Evolutionary conservation across 768 basidiomycete genomes (phyloP).

Genomic region (Naganishia vishniacii): DNA sequence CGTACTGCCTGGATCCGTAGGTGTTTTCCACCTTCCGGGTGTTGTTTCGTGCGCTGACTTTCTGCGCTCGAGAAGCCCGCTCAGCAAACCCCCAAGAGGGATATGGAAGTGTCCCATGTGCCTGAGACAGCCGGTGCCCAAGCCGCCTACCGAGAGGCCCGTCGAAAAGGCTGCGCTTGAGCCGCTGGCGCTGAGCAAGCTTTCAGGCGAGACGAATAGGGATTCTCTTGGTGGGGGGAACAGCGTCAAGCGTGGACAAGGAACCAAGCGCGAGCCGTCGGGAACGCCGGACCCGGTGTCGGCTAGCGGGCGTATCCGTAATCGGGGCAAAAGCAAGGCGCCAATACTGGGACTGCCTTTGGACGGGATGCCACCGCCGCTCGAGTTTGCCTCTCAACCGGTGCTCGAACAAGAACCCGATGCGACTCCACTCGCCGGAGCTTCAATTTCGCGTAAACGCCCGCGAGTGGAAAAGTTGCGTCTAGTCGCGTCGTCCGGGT

Average conservation of each 20-base stretch:
- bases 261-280: no score
- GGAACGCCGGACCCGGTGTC: background rate
- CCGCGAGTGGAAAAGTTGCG: constrained; percentile 9
- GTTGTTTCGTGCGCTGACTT: no score
- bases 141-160: constrained; percentile 2
- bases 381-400: no score
- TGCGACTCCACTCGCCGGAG: no score
- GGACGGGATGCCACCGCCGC: no score
- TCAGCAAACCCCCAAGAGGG: constrained; percentile 61
- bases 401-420: no score
- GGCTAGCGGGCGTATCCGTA: background rate
- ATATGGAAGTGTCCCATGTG: constrained; percentile 48
- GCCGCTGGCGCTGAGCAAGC: no score
- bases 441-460: no score
- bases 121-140: constrained; percentile 5
- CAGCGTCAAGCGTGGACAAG: no score
- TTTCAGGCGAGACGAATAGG: constrained; percentile 31
- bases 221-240: no score
- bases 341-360: no score
- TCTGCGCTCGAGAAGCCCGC: constrained; percentile 53
- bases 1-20: constrained; percentile 41
- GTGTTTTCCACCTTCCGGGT: constrained; percentile 41
- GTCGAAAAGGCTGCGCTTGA: constrained; percentile 23
- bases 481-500: background rate
- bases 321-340: constrained; percentile 5